Evolutionary conservation across 805 yeast species (phyloP).

Genomic region (Barnettozyma sucrosica): DNA sequence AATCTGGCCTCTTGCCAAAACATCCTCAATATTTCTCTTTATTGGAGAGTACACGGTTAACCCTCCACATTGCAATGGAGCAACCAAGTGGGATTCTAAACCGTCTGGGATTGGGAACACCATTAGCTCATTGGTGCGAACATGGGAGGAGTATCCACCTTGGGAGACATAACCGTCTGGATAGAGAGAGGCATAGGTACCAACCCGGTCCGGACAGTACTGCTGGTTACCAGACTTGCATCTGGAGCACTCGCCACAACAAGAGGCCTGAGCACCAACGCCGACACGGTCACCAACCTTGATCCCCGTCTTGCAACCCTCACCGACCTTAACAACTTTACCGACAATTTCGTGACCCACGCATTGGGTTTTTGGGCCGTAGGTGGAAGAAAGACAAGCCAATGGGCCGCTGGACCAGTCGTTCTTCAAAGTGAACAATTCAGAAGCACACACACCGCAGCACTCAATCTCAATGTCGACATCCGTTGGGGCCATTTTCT

Average conservation of each 20-base stretch:
- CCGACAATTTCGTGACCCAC: constrained; percentile 74
- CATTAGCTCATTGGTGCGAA: constrained; percentile 57
- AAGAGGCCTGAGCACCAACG: constrained; percentile 62
- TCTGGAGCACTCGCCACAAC: constrained; percentile 58
- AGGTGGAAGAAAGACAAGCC: constrained; percentile 19
- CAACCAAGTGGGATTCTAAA: constrained; percentile 48
- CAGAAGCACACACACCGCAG: constrained; percentile 68
- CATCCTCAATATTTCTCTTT: constrained; percentile 32
- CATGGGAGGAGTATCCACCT: constrained; percentile 68
- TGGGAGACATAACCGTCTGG: constrained; percentile 43
- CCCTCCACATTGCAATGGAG: constrained; percentile 77
- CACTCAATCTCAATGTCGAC: constrained; percentile 53
- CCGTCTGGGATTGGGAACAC: constrained; percentile 58
- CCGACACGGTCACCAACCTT: constrained; percentile 75
- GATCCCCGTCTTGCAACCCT: constrained; percentile 40
- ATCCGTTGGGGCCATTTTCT: constrained; percentile 38
- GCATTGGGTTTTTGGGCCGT: constrained; percentile 36
- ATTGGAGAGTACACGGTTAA: constrained; percentile 67
- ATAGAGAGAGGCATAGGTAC: constrained; percentile 48
- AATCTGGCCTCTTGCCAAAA: constrained; percentile 15
- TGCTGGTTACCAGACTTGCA: constrained; percentile 51
- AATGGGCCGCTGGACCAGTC: constrained; percentile 38
- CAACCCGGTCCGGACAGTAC: constrained; percentile 44
- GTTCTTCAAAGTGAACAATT: constrained; percentile 46
- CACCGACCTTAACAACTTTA: constrained; percentile 51